phyloP scores from a whole-genome alignment of 148 eudicot species.

The Drosera capensis region DNA sequence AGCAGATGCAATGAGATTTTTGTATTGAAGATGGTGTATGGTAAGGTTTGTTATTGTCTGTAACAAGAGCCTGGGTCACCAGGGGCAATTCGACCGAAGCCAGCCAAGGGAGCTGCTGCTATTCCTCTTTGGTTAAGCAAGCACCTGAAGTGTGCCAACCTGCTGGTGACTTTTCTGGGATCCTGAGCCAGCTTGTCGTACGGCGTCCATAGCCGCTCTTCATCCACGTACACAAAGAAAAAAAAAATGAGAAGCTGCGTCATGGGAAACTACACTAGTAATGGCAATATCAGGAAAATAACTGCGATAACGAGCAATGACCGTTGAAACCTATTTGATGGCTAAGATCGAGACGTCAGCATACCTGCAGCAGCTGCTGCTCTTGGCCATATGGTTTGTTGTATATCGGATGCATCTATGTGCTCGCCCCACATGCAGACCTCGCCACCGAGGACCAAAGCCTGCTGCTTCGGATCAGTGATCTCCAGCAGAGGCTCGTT shows the following conservation, averaged over 20 bases:
- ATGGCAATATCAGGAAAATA: not conserved
- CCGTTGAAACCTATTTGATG: too few relatives aligned
- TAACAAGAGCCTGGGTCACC: conserved; percentile 58
- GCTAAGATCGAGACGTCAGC: not conserved
- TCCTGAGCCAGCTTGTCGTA: conserved; percentile 42
- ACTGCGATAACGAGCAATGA: too few relatives aligned
- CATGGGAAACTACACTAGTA: not conserved
- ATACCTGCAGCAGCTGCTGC: conserved; percentile 99
- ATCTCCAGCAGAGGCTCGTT: conserved; percentile 62
- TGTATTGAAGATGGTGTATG: too few relatives aligned
- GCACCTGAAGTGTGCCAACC: conserved; percentile 75
- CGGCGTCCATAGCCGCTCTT: conserved; percentile 87
- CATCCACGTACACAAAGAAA: conserved; percentile 2
- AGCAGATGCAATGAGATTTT: too few relatives aligned
- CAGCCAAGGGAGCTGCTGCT: conserved; percentile 67
- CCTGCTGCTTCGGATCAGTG: conserved; percentile 41
- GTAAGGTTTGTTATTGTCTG: conserved; percentile 25
- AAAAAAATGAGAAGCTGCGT: not conserved
- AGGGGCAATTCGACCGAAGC: conserved; percentile 56
- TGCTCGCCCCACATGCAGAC: conserved; percentile 96
- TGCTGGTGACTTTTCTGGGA: conserved; percentile 30
- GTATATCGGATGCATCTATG: conserved; percentile 67
- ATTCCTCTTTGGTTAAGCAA: conserved; percentile 79
- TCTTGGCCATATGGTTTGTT: conserved; percentile 94
- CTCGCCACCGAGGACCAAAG: conserved; percentile 71